These are phyloP conservation scores for Lotmaria passim DNA, from an alignment of 208 protist species.

Conservation along the genomic window DNA sequence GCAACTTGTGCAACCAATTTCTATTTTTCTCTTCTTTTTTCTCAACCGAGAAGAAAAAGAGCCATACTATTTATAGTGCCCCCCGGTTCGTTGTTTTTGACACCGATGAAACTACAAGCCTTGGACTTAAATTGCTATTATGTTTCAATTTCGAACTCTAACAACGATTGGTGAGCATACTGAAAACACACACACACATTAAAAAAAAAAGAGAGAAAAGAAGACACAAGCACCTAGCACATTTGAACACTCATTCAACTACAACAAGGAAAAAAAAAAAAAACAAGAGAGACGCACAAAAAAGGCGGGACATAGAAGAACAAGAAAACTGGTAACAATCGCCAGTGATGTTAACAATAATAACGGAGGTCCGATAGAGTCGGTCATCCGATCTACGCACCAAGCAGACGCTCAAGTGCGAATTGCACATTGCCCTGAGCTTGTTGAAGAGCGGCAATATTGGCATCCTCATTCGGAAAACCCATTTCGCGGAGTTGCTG, in stretches of 20 bases:
- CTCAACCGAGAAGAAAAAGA: no score
- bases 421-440: slow-evolving; percentile 88
- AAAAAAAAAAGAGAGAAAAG: no score
- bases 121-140: no score
- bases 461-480: slow-evolving; percentile 93
- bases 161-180: no score
- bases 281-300: slow-evolving; percentile 13
- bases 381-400: slow-evolving; percentile 44
- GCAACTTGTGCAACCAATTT: no score
- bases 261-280: slow-evolving; percentile 4
- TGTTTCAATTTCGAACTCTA: no score
- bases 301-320: slow-evolving; percentile 18
- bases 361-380: slow-evolving; percentile 14
- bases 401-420: slow-evolving; percentile 89
- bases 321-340: slow-evolving; percentile 31
- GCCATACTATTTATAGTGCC: no score
- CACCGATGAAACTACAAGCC: no score
- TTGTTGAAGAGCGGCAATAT: slow-evolving; percentile 90
- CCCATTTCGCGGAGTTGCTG: slow-evolving; percentile 92
- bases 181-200: no score
- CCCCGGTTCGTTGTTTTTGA: no score
- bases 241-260: background rate
- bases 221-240: no score
- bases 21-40: no score
- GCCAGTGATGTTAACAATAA: background rate